Percentiles rank a stretch among this genome's conserved stretches.
Evolutionary conservation across 2,329 filamentous ascomycete genomes (phyloP).

Genomic region (Exutisphaerella laricina): DNA sequence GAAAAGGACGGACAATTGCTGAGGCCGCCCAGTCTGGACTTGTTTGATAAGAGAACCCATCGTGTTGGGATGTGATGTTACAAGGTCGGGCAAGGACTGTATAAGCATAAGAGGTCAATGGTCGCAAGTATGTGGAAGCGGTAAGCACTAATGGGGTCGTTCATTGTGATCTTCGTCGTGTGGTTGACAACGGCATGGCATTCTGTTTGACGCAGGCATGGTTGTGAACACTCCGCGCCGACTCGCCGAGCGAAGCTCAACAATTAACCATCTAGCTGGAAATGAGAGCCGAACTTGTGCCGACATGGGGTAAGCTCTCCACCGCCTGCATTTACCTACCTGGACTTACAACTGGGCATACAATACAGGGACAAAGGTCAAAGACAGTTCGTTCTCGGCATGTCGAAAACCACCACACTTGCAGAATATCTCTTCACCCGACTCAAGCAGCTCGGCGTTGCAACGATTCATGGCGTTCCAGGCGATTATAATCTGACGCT

Average conservation of each 20-base stretch:
- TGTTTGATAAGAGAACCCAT: not conserved
- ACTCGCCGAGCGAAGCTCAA: too few species aligned
- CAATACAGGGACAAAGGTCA: not conserved
- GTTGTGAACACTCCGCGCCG: not conserved
- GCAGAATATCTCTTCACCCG: slow-evolving; percentile 41
- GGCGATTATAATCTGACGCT: slow-evolving; percentile 45
- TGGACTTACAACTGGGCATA: not conserved
- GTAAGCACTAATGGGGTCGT: too few species aligned
- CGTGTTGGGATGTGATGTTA: not conserved
- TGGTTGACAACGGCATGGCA: too few species aligned
- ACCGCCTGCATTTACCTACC: slow-evolving; percentile 1
- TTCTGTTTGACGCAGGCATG: not conserved
- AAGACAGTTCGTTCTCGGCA: too few species aligned
- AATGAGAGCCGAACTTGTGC: not conserved
- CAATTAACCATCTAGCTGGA: too few species aligned
- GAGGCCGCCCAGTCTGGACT: not conserved
- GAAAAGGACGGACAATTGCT: not conserved
- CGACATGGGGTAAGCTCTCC: not conserved
- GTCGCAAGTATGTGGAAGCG: not conserved
- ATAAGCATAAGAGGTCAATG: too few species aligned
- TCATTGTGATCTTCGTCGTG: too few species aligned
- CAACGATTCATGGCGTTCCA: slow-evolving; percentile 41
- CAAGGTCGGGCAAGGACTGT: too few species aligned
- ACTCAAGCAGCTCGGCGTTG: slow-evolving; percentile 38
- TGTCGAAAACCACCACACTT: slow-evolving; percentile 34